phyloP scores from a whole-genome alignment of 2,329 filamentous ascomycete genomes.

The Colletotrichum shisoi region DNA sequence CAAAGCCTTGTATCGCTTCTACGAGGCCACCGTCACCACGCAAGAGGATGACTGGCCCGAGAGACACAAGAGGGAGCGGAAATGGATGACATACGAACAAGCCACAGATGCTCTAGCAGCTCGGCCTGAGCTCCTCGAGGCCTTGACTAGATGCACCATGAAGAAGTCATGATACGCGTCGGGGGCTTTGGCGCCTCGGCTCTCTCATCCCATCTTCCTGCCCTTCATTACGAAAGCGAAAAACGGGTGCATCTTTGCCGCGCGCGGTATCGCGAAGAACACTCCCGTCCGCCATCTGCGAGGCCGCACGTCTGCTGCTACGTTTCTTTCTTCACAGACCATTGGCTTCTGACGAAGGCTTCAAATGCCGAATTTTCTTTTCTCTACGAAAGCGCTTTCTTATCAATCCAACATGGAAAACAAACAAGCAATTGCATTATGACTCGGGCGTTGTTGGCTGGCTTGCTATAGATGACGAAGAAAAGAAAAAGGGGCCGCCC shows the following conservation, averaged over 20 bases:
- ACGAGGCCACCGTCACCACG: constrained; percentile 84
- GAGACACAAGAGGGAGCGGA: constrained; percentile 85
- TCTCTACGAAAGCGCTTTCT: constrained; percentile 27
- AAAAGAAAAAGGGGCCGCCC: constrained; percentile 24
- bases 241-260: background rate
- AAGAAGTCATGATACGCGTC: constrained; percentile 43
- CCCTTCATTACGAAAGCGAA: constrained; percentile 19
- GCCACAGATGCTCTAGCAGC: constrained; percentile 79
- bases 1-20: constrained; percentile 77
- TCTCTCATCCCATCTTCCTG: background rate
- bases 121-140: constrained; percentile 87
- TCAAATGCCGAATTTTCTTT: constrained; percentile 1
- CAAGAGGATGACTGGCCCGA: constrained; percentile 93
- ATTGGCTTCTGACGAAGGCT: background rate
- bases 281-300: background rate
- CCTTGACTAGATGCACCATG: constrained; percentile 81
- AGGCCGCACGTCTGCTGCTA: constrained; percentile 18
- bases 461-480: constrained; percentile 34
- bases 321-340: constrained; percentile 7
- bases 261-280: constrained; percentile 5
- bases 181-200: constrained; percentile 18
- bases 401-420: constrained; percentile 28
- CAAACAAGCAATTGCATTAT: constrained; percentile 32
- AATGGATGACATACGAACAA: constrained; percentile 87
- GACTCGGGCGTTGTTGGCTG: constrained; percentile 37